These are phyloP conservation scores for Adansonia grandidieri DNA, from an alignment of 441 rosid genomes.

Conservation along the genomic window DNA sequence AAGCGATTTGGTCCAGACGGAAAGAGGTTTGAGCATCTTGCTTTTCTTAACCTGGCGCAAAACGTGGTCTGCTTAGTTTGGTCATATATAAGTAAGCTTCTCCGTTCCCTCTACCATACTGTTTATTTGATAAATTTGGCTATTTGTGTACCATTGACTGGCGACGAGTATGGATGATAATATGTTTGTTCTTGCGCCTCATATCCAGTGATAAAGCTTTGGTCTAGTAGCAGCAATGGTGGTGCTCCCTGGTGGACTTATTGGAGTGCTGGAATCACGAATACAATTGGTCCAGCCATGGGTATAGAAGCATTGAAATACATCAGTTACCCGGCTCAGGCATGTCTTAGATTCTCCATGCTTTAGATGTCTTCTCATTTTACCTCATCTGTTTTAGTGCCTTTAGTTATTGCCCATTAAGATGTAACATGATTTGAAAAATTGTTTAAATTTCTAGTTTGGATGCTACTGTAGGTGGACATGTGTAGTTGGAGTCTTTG, in stretches of 20 bases:
- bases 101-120: not conserved
- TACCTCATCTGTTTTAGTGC: not conserved
- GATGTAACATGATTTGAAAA: not conserved
- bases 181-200: slow-evolving; percentile 16
- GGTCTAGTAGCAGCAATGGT: slow-evolving; percentile 57
- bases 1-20: slow-evolving; percentile 86
- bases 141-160: slow-evolving; percentile 3
- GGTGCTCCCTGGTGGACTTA: slow-evolving; percentile 96
- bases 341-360: slow-evolving; percentile 26
- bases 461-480: not conserved
- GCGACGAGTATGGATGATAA: not conserved
- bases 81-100: slow-evolving; percentile 80
- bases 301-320: slow-evolving; percentile 94
- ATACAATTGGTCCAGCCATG: slow-evolving; percentile 97
- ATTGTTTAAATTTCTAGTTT: slow-evolving; percentile 4
- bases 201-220: slow-evolving; percentile 78
- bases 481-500: not conserved
- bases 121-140: not conserved
- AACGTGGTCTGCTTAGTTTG: slow-evolving; percentile 80
- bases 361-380: not conserved
- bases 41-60: slow-evolving; percentile 86
- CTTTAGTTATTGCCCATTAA: not conserved
- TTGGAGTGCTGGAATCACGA: slow-evolving; percentile 97
- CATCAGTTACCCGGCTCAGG: slow-evolving; percentile 98
- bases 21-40: slow-evolving; percentile 86